Evolutionary conservation across 1,284 basidiomycete genomes (phyloP), one percentile per base, ranked within the genome.

Genomic region (Ceratobasidium papillatum): DNA sequence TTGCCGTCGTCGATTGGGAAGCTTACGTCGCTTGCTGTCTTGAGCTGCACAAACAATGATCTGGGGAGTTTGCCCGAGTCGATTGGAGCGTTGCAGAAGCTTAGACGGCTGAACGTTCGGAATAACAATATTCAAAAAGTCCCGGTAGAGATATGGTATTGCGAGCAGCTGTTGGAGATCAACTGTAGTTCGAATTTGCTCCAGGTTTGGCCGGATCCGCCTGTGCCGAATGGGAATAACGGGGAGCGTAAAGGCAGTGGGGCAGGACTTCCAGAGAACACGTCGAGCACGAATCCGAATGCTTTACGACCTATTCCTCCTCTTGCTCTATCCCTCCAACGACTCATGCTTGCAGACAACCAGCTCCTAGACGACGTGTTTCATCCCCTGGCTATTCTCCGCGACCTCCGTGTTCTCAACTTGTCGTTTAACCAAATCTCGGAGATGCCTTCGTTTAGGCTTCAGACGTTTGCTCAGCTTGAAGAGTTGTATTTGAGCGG

Each of bases 401-500:
- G 88, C 74, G 89, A 92, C 78, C 87, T 98, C 12, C 87, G 87
- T 2, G 90, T 96, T 1, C 87, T 99, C 74, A 99, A 99, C 79
- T 85, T 99, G 41, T 95, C 94, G 74, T 99, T 98, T 85, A 99
- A 99, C 83, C 91, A 95, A 76, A 94, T 99, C 75, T 92, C 93
- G 81, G 95, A 98, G 80, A 87, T 99, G 51, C 94, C 95, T 0
- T 84, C 89, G 0, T 85, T 87, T 41, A 95, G 95, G 77, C 89
- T 99, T 78, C 85, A 88, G 76, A 91, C 90, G 75, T 87, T 94
- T 76, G 80, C 81, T 32, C 82, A 83, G 75, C 86, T 99, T 30
- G 90, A 94, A 81, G 92, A 96, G 83, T 84, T 99, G 45, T 99
- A 98, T 81, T 85, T 99, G 7, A 95, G 94, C 77, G 96, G 97